Conservation (phyloP, 352 stramenopile species). For the Phytophthora colocasiae region DNA sequence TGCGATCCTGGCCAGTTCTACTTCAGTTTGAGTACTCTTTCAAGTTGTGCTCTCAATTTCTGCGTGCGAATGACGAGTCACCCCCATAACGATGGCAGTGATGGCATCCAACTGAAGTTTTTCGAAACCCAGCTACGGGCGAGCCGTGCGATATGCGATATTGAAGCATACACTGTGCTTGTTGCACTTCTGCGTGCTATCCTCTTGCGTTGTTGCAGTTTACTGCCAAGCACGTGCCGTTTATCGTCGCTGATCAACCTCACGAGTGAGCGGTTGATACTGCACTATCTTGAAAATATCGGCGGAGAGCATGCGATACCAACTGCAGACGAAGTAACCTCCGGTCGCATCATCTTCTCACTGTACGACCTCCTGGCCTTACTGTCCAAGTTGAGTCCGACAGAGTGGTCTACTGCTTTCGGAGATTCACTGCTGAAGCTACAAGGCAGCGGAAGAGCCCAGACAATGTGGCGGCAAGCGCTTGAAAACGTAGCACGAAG, state of each 20-base stretch:
- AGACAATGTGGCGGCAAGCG: conserved; percentile 20
- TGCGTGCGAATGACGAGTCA: conserved; percentile 33
- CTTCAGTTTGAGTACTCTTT: conserved; percentile 33
- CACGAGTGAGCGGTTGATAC: conserved; percentile 38
- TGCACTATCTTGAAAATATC: conserved; percentile 32
- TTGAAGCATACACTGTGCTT: conserved; percentile 40
- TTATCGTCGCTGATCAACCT: conserved; percentile 38
- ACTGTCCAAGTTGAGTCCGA: conserved; percentile 22
- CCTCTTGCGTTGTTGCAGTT: conserved; percentile 24
- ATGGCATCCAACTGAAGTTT: conserved; percentile 29
- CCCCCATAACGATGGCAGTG: not conserved
- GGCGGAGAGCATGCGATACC: conserved; percentile 9
- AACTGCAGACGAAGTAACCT: conserved; percentile 21
- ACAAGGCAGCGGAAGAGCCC: conserved; percentile 21
- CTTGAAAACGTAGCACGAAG: conserved; percentile 18
- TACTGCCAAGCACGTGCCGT: conserved; percentile 22
- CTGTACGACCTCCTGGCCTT: conserved; percentile 33
- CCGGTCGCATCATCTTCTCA: conserved; percentile 29
- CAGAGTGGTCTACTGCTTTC: conserved; percentile 31
- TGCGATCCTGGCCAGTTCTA: conserved; percentile 28
- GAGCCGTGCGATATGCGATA: conserved; percentile 26
- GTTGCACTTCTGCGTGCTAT: conserved; percentile 38
- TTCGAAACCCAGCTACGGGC: conserved; percentile 17
- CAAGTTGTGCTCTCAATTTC: conserved; percentile 32
- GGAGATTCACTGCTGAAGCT: conserved; percentile 29